These are phyloP conservation scores for Bidens hawaiensis DNA, from an alignment of 140 eudicot genomes.

Conservation along the genomic window DNA sequence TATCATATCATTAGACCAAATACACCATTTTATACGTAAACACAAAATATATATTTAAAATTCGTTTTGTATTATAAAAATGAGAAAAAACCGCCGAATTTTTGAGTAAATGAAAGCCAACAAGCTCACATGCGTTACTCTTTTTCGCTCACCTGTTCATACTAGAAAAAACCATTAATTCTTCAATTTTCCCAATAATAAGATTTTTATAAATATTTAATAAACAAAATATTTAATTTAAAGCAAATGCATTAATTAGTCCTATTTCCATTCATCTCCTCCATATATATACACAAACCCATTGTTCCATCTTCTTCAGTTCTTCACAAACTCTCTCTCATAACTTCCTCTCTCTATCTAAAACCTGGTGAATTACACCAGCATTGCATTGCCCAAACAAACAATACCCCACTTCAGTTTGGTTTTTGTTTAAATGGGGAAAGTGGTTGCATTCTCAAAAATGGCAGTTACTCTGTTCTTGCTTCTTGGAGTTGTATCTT, in stretches of 20 bases:
- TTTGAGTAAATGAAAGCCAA: slow-evolving; percentile 36
- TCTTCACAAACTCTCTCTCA: slow-evolving; percentile 17
- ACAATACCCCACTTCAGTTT: slow-evolving; percentile 8
- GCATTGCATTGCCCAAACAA: slow-evolving; percentile 38
- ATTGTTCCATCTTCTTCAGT: slow-evolving; percentile 36
- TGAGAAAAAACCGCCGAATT: slow-evolving; percentile 30
- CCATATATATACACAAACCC: slow-evolving; percentile 32
- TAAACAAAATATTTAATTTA: neutral
- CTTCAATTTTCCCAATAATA: slow-evolving; percentile 3
- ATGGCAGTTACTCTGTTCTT: slow-evolving; percentile 46
- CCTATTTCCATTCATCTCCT: slow-evolving; percentile 36
- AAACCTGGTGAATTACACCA: slow-evolving; percentile 18
- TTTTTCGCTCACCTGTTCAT: slow-evolving; percentile 27
- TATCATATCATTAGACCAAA: too few relatives aligned
- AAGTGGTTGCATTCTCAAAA: slow-evolving; percentile 17
- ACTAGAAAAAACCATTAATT: slow-evolving; percentile 14
- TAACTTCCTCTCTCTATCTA: slow-evolving; percentile 1
- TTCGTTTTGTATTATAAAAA: too few relatives aligned
- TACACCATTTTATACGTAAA: too few relatives aligned
- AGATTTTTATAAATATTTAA: neutral
- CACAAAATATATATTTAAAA: too few relatives aligned
- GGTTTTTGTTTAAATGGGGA: slow-evolving; percentile 21
- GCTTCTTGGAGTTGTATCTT: slow-evolving; percentile 38
- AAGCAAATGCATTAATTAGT: slow-evolving; percentile 21
- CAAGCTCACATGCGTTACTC: slow-evolving; percentile 64